These are phyloP conservation scores for Trypanosoma boissoni DNA, from an alignment of 208 protist genomes.

Conservation along the genomic window DNA sequence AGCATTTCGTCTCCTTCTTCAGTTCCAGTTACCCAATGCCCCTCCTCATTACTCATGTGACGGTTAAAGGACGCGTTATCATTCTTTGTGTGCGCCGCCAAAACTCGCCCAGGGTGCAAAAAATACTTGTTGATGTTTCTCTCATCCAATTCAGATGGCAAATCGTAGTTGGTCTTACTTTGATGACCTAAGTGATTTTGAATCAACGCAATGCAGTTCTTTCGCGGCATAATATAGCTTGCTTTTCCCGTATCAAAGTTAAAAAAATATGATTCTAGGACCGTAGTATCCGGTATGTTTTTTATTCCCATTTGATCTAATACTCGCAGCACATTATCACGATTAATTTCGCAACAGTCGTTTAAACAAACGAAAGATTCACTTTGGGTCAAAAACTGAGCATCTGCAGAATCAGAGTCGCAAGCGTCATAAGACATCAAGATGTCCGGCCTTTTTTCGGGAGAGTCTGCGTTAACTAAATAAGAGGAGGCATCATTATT, in stretches of 20 bases:
- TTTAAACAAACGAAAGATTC: not conserved
- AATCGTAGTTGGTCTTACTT: not conserved
- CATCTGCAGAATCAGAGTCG: too few species aligned
- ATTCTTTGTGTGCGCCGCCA: too few species aligned
- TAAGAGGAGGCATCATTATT: not conserved
- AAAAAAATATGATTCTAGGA: constrained; percentile 11
- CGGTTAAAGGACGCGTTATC: not conserved
- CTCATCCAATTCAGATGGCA: too few species aligned
- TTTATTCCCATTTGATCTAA: constrained; percentile 14
- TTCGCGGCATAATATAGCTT: not conserved
- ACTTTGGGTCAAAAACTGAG: not conserved
- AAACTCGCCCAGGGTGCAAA: too few species aligned
- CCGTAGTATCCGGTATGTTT: not conserved
- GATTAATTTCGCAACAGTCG: constrained; percentile 8
- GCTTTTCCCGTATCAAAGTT: not conserved
- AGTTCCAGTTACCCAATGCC: constrained; percentile 16
- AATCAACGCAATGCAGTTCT: constrained; percentile 16
- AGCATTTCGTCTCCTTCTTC: constrained; percentile 7
- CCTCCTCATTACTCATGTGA: not conserved
- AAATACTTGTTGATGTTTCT: too few species aligned
- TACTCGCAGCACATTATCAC: constrained; percentile 12
- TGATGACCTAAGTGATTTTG: not conserved
- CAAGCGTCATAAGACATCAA: too few species aligned
- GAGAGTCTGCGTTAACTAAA: not conserved
- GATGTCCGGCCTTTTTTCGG: too few species aligned